A percentile compares a stretch with the other conserved stretches of the same genome.
These are phyloP conservation scores for Priceomyces castillae DNA, from an alignment of 805 yeast species.

Conservation along the genomic window DNA sequence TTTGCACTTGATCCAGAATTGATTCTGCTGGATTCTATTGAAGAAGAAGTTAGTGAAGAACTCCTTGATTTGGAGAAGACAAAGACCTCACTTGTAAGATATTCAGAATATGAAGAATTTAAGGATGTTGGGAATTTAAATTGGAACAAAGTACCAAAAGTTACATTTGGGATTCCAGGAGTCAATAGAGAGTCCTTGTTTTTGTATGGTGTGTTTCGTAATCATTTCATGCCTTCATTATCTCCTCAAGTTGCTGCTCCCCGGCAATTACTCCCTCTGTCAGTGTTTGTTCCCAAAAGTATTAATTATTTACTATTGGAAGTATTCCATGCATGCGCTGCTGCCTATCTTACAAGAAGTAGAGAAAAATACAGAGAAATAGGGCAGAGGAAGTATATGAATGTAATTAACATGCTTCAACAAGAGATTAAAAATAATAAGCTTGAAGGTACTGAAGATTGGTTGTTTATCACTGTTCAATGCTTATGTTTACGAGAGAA, in stretches of 20 bases:
- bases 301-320: background rate
- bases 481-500: constrained; percentile 39
- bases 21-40: background rate
- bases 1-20: too few relatives aligned
- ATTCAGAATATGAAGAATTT: background rate
- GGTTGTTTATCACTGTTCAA: constrained; percentile 41
- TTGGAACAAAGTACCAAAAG: background rate
- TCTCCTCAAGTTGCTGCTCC: constrained; percentile 3
- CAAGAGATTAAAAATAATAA: background rate
- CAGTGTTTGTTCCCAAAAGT: background rate
- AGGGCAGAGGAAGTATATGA: background rate
- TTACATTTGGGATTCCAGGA: background rate
- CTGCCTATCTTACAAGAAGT: background rate
- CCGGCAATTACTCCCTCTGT: background rate
- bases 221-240: background rate
- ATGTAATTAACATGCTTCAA: background rate
- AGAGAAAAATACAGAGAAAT: background rate
- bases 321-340: background rate
- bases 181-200: background rate
- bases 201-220: background rate
- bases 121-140: background rate
- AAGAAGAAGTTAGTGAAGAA: background rate
- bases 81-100: background rate
- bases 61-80: background rate
- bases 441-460: constrained; percentile 29